A percentile compares a stretch with the other conserved stretches of the same genome.
phyloP scores from a whole-genome alignment of 345 rosid genomes.

The Camelina laxa region DNA sequence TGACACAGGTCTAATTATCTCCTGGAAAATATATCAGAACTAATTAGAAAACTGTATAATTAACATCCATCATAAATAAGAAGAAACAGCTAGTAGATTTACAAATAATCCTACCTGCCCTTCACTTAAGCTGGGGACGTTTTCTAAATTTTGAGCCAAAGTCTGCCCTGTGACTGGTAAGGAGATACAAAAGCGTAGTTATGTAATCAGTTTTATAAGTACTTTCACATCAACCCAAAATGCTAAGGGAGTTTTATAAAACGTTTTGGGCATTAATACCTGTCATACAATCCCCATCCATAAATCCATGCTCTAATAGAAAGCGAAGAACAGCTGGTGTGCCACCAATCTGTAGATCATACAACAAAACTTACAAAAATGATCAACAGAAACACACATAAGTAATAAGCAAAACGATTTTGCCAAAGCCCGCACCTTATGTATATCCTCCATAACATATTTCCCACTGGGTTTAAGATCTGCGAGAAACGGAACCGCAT shows the following conservation, averaged over 20 bases:
- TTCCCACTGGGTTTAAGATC: slow-evolving; percentile 98
- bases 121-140: slow-evolving; percentile 69
- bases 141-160: slow-evolving; percentile 74
- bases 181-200: slow-evolving; percentile 15
- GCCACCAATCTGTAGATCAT: slow-evolving; percentile 67
- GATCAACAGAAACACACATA: slow-evolving; percentile 1
- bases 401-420: neutral
- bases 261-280: slow-evolving; percentile 49
- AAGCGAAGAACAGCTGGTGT: slow-evolving; percentile 79
- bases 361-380: slow-evolving; percentile 28
- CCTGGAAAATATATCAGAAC: slow-evolving; percentile 50
- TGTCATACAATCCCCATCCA: slow-evolving; percentile 81
- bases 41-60: neutral
- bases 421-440: slow-evolving; percentile 62
- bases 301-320: slow-evolving; percentile 66
- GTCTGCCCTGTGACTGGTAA: slow-evolving; percentile 89
- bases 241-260: neutral
- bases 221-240: slow-evolving; percentile 21
- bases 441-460: slow-evolving; percentile 97
- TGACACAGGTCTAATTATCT: slow-evolving; percentile 69
- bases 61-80: slow-evolving; percentile 23
- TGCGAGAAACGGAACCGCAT: slow-evolving; percentile 88
- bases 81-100: neutral
- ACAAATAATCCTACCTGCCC: slow-evolving; percentile 65
- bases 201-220: slow-evolving; percentile 9